Percentiles rank a stretch among this genome's conserved stretches.
Conservation (phyloP, 129 eudicot genomes). For the Flaveria bidentis region DNA sequence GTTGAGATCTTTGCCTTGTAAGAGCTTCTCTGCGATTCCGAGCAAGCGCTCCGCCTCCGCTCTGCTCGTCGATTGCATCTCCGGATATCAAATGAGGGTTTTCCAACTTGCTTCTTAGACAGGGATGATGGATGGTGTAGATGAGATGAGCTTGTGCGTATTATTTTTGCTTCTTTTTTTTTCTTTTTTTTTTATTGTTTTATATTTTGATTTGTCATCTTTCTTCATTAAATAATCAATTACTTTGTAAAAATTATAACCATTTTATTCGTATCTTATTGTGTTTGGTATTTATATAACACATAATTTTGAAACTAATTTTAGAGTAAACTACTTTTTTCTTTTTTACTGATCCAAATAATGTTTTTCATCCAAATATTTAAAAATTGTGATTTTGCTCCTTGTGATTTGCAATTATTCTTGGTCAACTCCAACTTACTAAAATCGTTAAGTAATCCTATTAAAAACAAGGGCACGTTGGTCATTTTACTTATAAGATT, state of each 20-base stretch:
- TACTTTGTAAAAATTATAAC: neutral
- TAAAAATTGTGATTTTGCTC: no score
- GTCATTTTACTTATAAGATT: no score
- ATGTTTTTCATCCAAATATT: no score
- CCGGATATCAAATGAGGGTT: constrained; percentile 15
- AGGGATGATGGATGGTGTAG: neutral
- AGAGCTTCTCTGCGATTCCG: constrained; percentile 87
- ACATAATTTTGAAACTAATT: neutral
- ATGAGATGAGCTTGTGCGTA: neutral
- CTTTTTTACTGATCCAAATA: no score
- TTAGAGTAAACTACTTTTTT: no score
- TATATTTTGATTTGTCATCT: neutral
- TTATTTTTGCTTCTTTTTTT: neutral
- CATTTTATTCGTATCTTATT: neutral
- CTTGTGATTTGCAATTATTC: no score
- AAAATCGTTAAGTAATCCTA: no score
- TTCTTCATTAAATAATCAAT: neutral
- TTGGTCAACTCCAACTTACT: no score
- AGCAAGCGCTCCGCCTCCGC: constrained; percentile 89
- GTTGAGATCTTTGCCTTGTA: constrained; percentile 55
- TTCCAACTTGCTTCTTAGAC: neutral
- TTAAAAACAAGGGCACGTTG: no score
- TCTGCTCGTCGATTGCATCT: constrained; percentile 51
- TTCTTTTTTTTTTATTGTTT: neutral
- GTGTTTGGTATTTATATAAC: neutral